These are phyloP conservation scores for Teratosphaeria epicoccoides DNA, from an alignment of 2,329 filamentous ascomycete genomes.

Conservation along the genomic window DNA sequence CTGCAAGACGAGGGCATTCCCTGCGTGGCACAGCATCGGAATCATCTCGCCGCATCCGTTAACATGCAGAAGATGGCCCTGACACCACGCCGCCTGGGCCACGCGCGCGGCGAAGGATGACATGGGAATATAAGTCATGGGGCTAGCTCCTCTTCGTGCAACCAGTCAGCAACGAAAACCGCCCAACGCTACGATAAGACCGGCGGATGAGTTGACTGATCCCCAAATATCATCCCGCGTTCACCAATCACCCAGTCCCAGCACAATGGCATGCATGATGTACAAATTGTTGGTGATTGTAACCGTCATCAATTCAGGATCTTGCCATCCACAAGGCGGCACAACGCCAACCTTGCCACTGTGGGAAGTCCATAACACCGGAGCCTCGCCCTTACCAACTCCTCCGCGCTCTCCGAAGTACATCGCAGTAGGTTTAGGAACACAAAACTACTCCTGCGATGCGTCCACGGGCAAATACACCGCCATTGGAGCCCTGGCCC, in stretches of 20 bases:
- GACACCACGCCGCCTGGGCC: neutral
- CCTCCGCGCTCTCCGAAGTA: slow-evolving; percentile 16
- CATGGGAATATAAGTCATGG: neutral
- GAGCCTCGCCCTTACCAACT: neutral
- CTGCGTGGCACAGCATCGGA: neutral
- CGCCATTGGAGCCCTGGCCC: slow-evolving; percentile 31
- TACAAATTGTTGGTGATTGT: neutral
- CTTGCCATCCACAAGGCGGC: neutral
- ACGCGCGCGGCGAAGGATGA: neutral
- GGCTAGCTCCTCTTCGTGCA: neutral
- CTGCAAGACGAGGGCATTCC: neutral
- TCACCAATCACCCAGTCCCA: neutral
- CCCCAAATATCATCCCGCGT: neutral
- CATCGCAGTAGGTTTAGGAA: slow-evolving; percentile 53
- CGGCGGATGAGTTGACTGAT: neutral
- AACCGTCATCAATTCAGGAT: neutral
- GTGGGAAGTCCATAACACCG: neutral
- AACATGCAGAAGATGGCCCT: neutral
- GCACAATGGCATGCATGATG: neutral
- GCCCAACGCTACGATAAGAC: neutral
- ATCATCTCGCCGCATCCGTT: neutral
- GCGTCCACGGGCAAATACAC: slow-evolving; percentile 13
- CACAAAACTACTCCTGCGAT: slow-evolving; percentile 59
- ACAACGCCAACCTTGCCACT: slow-evolving; percentile 2
- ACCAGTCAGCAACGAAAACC: neutral